These are phyloP conservation scores for Blumeria graminis DNA, from an alignment of 2,329 filamentous ascomycete species.

Conservation along the genomic window DNA sequence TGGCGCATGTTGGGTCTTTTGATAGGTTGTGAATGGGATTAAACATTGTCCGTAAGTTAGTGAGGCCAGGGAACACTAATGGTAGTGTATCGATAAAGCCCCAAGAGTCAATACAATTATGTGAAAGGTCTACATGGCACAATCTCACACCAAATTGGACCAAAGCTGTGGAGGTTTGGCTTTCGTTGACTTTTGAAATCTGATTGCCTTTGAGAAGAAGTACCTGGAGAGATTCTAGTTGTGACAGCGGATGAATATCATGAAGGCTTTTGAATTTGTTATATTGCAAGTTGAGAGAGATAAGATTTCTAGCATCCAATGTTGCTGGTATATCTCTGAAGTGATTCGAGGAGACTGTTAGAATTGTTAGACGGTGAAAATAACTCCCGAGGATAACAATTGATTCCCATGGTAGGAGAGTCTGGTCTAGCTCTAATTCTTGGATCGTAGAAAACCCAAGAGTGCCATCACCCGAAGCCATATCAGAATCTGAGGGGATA, in stretches of 20 bases:
- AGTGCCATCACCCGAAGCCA: conserved; percentile 14
- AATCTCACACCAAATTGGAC: conserved; percentile 8
- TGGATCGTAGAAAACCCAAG: conserved; percentile 20
- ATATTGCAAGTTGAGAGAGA: conserved; percentile 44
- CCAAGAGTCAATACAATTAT: conserved; percentile 48
- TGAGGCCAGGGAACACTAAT: conserved; percentile 45
- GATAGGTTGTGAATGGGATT: conserved; percentile 49
- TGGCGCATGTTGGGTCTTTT: background rate
- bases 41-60: conserved; percentile 53
- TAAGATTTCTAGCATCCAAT: background rate
- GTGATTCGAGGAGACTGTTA: conserved; percentile 33
- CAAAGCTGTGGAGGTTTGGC: background rate
- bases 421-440: conserved; percentile 43
- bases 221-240: conserved; percentile 27
- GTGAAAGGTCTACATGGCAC: conserved; percentile 44
- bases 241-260: conserved; percentile 29
- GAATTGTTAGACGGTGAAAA: conserved; percentile 27
- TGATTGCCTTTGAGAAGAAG: conserved; percentile 56
- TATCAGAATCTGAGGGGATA: too few species aligned
- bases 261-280: conserved; percentile 40
- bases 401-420: conserved; percentile 39
- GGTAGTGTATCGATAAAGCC: conserved; percentile 46
- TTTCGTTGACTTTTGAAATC: conserved; percentile 32
- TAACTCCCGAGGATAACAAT: conserved; percentile 27
- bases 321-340: conserved; percentile 17